Conservation (phyloP, 768 basidiomycete species). For the Pleurotus tuoliensis region DNA sequence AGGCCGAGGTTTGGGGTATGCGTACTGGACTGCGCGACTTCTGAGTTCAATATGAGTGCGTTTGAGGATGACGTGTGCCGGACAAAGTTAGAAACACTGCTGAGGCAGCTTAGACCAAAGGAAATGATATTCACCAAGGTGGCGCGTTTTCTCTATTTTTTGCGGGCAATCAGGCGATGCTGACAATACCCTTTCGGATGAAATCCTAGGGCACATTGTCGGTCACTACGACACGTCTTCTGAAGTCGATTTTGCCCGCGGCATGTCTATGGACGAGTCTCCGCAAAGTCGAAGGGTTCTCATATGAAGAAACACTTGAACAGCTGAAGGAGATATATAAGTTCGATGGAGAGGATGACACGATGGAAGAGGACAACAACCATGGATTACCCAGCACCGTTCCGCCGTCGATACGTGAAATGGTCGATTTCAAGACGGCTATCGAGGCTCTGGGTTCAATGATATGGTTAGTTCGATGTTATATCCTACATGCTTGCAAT, state of each 20-base stretch:
- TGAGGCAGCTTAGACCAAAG: slow-evolving; percentile 88
- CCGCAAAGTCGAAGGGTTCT: slow-evolving; percentile 77
- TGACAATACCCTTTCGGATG: not conserved
- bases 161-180: not conserved
- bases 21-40: slow-evolving; percentile 91
- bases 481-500: not conserved
- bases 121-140: slow-evolving; percentile 92
- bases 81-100: slow-evolving; percentile 89
- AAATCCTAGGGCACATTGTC: slow-evolving; percentile 74
- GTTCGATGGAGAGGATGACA: slow-evolving; percentile 35
- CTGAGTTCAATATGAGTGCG: slow-evolving; percentile 85
- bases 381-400: slow-evolving; percentile 38
- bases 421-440: slow-evolving; percentile 61
- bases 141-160: slow-evolving; percentile 8
- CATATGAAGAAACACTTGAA: slow-evolving; percentile 64
- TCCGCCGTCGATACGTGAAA: slow-evolving; percentile 72
- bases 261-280: slow-evolving; percentile 88
- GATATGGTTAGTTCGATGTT: slow-evolving; percentile 62
- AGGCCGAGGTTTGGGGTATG: slow-evolving; percentile 79
- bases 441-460: slow-evolving; percentile 88
- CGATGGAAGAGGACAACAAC: slow-evolving; percentile 40
- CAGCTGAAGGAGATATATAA: slow-evolving; percentile 69
- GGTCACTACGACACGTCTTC: slow-evolving; percentile 72
- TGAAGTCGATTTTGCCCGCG: slow-evolving; percentile 77
- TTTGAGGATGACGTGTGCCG: slow-evolving; percentile 93